These are phyloP conservation scores for Aspergillus diversus DNA, from an alignment of 495 filamentous ascomycete genomes.

Conservation along the genomic window DNA sequence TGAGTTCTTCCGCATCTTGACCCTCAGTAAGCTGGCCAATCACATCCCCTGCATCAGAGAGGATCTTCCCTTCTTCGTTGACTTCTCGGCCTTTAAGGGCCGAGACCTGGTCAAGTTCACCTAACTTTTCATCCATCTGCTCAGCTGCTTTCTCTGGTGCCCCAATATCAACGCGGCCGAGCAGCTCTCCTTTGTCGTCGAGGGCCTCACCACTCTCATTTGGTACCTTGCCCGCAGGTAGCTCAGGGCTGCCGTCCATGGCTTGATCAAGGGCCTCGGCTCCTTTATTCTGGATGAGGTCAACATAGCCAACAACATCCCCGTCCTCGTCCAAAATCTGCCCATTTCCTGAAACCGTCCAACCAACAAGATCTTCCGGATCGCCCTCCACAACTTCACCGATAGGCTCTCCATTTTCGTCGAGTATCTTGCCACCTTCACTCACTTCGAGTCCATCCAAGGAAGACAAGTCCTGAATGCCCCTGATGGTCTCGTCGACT, in stretches of 20 bases:
- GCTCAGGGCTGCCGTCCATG: constrained; percentile 51
- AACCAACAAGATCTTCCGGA: constrained; percentile 28
- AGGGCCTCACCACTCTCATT: constrained; percentile 51
- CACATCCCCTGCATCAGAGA: constrained; percentile 39
- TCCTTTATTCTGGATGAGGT: constrained; percentile 14
- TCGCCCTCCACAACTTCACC: constrained; percentile 29
- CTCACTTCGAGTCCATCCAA: constrained; percentile 13
- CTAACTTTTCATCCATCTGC: no score
- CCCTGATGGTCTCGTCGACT: neutral
- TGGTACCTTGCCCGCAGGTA: constrained; percentile 46
- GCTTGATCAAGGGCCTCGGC: constrained; percentile 40
- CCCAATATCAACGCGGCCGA: constrained; percentile 39
- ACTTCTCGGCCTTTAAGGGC: constrained; percentile 47
- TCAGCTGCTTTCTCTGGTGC: constrained; percentile 23
- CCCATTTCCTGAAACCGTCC: constrained; percentile 41
- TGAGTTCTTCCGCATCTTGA: constrained; percentile 41
- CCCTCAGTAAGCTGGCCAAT: constrained; percentile 33
- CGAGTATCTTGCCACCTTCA: constrained; percentile 10
- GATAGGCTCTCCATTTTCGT: neutral
- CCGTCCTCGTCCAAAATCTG: constrained; percentile 39
- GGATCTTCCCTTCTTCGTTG: constrained; percentile 49
- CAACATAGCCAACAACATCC: constrained; percentile 29
- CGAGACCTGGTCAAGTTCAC: constrained; percentile 12
- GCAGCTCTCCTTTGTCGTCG: constrained; percentile 40
- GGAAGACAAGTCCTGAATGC: neutral